Evolutionary conservation across 2,329 filamentous ascomycete genomes (phyloP).

Genomic region (Pseudogymnoascus destructans): DNA sequence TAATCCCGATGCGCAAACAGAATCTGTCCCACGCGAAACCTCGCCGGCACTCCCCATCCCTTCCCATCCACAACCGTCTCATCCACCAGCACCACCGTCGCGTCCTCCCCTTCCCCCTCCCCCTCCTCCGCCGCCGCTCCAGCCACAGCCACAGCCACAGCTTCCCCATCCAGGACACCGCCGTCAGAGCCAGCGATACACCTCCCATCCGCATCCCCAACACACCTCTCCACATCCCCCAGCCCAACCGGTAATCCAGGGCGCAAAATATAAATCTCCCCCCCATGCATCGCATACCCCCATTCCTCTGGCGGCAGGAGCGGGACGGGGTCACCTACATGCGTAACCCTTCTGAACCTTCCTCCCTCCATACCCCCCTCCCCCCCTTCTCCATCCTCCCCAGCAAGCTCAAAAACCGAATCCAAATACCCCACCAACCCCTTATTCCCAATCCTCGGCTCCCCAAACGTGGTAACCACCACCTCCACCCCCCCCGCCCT

Average conservation of each 20-base stretch:
- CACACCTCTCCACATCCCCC: constrained; percentile 57
- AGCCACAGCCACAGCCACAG: too few relatives aligned
- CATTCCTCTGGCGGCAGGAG: constrained; percentile 75
- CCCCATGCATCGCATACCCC: constrained; percentile 74
- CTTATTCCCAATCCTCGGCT: constrained; percentile 56
- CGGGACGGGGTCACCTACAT: constrained; percentile 76
- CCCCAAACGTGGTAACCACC: constrained; percentile 78
- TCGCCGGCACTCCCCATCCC: constrained; percentile 26
- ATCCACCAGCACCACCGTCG: not conserved
- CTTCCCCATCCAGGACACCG: not conserved
- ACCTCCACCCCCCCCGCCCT: constrained; percentile 60
- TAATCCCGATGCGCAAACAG: constrained; percentile 94
- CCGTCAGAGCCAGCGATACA: constrained; percentile 50
- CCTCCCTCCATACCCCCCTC: not conserved
- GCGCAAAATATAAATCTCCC: constrained; percentile 78
- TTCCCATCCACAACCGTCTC: constrained; percentile 25
- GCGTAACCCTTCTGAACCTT: constrained; percentile 66
- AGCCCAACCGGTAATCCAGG: constrained; percentile 51
- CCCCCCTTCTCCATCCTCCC: not conserved
- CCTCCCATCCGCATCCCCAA: constrained; percentile 53
- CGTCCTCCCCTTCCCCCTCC: too few relatives aligned
- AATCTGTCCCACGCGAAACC: constrained; percentile 75
- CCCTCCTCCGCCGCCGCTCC: too few relatives aligned
- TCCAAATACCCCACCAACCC: constrained; percentile 44
- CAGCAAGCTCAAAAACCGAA: constrained; percentile 31